Evolutionary conservation across 1,139 yeast species (phyloP).

Genomic region (Taphrina confusa): DNA sequence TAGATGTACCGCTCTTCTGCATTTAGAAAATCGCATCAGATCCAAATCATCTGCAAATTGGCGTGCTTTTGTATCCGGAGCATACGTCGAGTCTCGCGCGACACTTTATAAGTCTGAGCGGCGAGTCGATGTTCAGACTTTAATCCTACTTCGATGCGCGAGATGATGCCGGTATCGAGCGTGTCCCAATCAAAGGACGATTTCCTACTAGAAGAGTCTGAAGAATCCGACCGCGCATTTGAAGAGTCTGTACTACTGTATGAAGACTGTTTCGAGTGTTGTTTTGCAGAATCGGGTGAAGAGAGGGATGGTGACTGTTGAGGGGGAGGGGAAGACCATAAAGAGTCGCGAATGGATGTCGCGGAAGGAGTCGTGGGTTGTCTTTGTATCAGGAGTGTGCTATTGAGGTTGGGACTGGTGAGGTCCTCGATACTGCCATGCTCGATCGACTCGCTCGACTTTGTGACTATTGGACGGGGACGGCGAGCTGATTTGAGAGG

Average conservation of each 20-base stretch:
- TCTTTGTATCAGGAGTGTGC: no score
- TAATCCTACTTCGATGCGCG: constrained; percentile 3
- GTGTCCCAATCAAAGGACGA: constrained; percentile 13
- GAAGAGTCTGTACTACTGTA: background rate
- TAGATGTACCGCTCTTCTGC: no score
- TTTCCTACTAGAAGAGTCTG: background rate
- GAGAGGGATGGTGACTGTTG: background rate
- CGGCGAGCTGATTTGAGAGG: constrained; percentile 3
- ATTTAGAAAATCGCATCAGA: background rate
- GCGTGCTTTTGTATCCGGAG: constrained; percentile 19
- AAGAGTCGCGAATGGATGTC: constrained; percentile 3
- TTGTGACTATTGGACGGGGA: background rate
- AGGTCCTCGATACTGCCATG: no score
- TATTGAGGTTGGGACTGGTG: no score
- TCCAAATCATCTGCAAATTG: constrained; percentile 10
- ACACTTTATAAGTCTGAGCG: constrained; percentile 46
- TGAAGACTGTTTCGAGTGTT: background rate
- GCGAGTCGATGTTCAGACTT: constrained; percentile 56
- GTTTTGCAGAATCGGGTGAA: background rate
- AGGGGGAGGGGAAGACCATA: background rate
- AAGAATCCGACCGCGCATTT: no score
- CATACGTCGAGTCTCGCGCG: constrained; percentile 11
- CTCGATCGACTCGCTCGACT: background rate
- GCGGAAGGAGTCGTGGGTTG: background rate
- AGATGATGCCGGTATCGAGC: constrained; percentile 1